phyloP scores from a whole-genome alignment of 257 asterid species.

The Capsicum baccatum region DNA sequence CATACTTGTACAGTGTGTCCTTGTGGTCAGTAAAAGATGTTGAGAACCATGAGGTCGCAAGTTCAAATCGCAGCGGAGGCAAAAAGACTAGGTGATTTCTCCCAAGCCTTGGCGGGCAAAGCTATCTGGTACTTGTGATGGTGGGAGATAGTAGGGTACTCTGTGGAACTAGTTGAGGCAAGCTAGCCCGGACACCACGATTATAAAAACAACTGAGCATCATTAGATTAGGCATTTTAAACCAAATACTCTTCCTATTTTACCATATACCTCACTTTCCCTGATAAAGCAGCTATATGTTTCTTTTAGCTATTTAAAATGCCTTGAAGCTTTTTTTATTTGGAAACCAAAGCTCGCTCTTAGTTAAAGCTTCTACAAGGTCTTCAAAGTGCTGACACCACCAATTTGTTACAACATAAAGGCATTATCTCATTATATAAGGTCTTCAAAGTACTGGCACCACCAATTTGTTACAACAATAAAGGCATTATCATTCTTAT shows the following conservation, averaged over 20 bases:
- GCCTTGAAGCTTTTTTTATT: not conserved
- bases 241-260: not conserved
- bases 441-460: not conserved
- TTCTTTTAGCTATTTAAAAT: not conserved
- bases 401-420: not conserved
- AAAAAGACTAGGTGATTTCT: not conserved
- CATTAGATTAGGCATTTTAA: not conserved
- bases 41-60: slow-evolving; percentile 1
- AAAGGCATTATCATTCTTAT: not conserved
- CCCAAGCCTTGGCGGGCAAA: not conserved
- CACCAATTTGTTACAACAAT: not conserved
- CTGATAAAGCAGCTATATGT: not conserved
- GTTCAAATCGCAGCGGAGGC: not conserved
- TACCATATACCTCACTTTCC: not conserved
- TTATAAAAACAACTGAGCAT: not conserved
- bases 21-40: not conserved
- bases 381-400: not conserved
- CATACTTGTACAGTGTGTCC: not conserved
- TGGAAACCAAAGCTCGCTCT: not conserved
- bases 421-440: not conserved
- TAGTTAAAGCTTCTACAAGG: slow-evolving; percentile 13
- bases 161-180: not conserved
- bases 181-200: not conserved
- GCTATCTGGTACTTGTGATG: not conserved
- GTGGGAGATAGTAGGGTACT: not conserved